Evolutionary conservation across 78 protist genomes (phyloP).

Genomic region (Emiliania huxleyi): DNA sequence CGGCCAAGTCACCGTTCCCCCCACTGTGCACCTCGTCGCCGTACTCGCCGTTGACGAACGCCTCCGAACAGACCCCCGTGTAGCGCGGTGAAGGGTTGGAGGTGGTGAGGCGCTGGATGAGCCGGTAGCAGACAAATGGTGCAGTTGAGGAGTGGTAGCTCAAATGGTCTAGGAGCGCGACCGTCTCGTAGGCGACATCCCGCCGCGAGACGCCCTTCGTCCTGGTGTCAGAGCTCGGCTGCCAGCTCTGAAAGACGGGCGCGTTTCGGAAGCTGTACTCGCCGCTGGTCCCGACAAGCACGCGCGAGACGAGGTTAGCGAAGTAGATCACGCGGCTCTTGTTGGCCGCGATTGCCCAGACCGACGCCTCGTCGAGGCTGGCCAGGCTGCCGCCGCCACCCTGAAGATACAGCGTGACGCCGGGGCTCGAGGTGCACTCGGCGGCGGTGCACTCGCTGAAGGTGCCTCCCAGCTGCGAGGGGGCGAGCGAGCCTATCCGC

Average conservation of each 20-base stretch:
- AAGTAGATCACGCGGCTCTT: background rate
- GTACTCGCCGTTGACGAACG: background rate
- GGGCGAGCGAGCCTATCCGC: background rate
- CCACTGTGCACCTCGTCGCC: background rate
- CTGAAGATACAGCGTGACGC: background rate
- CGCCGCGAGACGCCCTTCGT: background rate
- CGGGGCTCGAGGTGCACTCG: background rate
- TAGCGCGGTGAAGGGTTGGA: constrained; percentile 32
- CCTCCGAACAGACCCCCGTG: background rate
- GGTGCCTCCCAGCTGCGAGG: no score
- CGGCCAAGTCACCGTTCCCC: background rate
- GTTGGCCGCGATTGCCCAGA: background rate
- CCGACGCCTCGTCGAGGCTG: background rate
- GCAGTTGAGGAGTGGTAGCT: background rate
- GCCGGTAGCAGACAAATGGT: background rate
- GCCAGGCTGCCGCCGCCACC: no score
- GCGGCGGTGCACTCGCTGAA: background rate
- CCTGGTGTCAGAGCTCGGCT: no score
- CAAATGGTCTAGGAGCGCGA: constrained; percentile 2
- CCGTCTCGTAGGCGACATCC: background rate
- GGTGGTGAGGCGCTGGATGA: constrained; percentile 20
- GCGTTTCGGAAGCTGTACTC: background rate
- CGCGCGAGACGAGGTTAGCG: background rate
- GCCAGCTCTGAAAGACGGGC: no score
- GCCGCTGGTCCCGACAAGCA: background rate